phyloP scores from a whole-genome alignment of 2,329 filamentous ascomycete genomes.

The Ophiostoma ulmi region DNA sequence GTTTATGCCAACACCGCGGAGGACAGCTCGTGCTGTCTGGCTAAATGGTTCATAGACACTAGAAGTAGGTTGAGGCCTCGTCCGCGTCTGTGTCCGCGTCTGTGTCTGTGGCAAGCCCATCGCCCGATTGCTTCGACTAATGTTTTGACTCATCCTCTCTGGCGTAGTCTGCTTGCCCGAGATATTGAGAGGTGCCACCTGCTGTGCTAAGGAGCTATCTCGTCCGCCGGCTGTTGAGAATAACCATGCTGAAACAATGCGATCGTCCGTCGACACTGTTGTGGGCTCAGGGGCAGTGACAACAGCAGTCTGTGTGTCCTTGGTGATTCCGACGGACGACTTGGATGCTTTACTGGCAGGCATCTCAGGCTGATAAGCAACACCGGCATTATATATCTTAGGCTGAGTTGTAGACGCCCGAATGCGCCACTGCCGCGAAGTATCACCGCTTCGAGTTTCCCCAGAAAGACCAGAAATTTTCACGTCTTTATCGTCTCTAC shows the following conservation, averaged over 20 bases:
- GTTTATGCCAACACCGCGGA: neutral
- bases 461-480: neutral
- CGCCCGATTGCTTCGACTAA: neutral
- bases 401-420: neutral
- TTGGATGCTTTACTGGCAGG: neutral
- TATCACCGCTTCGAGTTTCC: neutral
- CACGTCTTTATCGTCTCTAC: neutral
- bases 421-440: neutral
- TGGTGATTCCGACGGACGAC: neutral
- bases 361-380: neutral
- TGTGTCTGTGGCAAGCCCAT: neutral
- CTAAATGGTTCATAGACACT: neutral
- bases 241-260: neutral
- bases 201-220: neutral
- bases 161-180: neutral
- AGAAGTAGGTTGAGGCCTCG: neutral
- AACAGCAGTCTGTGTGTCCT: neutral
- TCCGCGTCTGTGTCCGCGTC: neutral
- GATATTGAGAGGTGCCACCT: neutral
- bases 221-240: neutral
- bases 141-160: neutral
- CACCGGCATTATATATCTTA: neutral
- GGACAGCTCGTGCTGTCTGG: neutral
- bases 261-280: neutral
- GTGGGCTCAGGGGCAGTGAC: neutral